These are phyloP conservation scores for Paecilomyces sp. DNA, from an alignment of 2,329 filamentous ascomycete species.

Conservation along the genomic window DNA sequence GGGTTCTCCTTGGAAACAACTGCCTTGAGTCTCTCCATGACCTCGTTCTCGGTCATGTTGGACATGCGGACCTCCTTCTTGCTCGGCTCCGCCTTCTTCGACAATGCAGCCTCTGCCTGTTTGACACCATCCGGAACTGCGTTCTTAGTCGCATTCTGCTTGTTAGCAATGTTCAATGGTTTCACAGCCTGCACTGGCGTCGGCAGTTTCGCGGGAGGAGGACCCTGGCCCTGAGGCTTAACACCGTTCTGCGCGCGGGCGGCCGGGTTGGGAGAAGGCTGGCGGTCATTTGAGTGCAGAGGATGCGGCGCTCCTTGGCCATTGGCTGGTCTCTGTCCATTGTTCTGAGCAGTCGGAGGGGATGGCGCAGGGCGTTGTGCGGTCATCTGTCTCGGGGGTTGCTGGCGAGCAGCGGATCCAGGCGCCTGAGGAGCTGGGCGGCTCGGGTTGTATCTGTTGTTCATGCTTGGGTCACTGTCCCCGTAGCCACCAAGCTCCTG, in stretches of 20 bases:
- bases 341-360: constrained; percentile 47
- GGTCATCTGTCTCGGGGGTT: constrained; percentile 48
- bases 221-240: constrained; percentile 34
- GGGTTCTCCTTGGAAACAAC: constrained; percentile 95
- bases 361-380: constrained; percentile 80
- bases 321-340: constrained; percentile 21
- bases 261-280: constrained; percentile 32
- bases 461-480: constrained; percentile 40
- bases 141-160: constrained; percentile 46
- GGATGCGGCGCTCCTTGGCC: constrained; percentile 27
- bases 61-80: constrained; percentile 97
- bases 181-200: constrained; percentile 57
- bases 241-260: constrained; percentile 36
- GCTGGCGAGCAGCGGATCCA: constrained; percentile 44
- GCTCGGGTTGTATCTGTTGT: constrained; percentile 70
- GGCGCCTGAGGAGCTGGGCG: constrained; percentile 79
- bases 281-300: constrained; percentile 24
- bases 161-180: constrained; percentile 69
- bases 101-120: constrained; percentile 82
- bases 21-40: constrained; percentile 91
- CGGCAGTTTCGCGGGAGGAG: constrained; percentile 52
- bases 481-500: constrained; percentile 77
- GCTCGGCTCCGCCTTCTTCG: constrained; percentile 68
- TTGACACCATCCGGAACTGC: constrained; percentile 61
- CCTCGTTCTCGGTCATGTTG: constrained; percentile 92